Conservation (phyloP, 345 rosid genomes). For the Eucalyptus sideroxylon region DNA sequence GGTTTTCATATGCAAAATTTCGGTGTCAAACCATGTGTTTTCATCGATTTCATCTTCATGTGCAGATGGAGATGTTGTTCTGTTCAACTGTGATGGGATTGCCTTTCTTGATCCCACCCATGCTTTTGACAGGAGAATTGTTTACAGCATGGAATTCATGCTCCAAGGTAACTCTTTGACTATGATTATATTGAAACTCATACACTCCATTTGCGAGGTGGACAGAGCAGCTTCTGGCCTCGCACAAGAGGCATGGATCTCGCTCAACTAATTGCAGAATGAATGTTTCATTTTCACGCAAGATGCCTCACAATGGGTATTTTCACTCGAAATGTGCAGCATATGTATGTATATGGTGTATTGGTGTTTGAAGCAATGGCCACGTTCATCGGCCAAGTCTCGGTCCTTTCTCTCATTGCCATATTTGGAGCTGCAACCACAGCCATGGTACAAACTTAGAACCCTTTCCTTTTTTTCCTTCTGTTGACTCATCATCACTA, state of each 20-base stretch:
- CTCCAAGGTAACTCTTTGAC: slow-evolving; percentile 39
- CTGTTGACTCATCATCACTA: background rate
- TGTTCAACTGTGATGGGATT: slow-evolving; percentile 94
- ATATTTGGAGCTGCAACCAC: slow-evolving; percentile 95
- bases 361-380: slow-evolving; percentile 92
- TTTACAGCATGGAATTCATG: slow-evolving; percentile 93
- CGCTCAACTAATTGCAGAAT: background rate
- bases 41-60: background rate
- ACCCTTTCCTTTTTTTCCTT: background rate
- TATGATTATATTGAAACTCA: background rate
- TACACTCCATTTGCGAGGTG: background rate
- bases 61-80: slow-evolving; percentile 92
- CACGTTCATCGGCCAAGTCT: slow-evolving; percentile 87
- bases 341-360: slow-evolving; percentile 84
- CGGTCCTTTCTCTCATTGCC: slow-evolving; percentile 88
- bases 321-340: slow-evolving; percentile 16
- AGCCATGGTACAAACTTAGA: slow-evolving; percentile 54
- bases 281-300: background rate
- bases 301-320: background rate
- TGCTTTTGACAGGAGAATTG: slow-evolving; percentile 89
- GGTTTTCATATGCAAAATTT: background rate
- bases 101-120: slow-evolving; percentile 86
- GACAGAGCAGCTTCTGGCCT: background rate
- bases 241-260: background rate
- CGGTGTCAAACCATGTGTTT: background rate